These are phyloP conservation scores for Leccinum ponderosum DNA, from an alignment of 1,284 basidiomycete species.

Conservation along the genomic window DNA sequence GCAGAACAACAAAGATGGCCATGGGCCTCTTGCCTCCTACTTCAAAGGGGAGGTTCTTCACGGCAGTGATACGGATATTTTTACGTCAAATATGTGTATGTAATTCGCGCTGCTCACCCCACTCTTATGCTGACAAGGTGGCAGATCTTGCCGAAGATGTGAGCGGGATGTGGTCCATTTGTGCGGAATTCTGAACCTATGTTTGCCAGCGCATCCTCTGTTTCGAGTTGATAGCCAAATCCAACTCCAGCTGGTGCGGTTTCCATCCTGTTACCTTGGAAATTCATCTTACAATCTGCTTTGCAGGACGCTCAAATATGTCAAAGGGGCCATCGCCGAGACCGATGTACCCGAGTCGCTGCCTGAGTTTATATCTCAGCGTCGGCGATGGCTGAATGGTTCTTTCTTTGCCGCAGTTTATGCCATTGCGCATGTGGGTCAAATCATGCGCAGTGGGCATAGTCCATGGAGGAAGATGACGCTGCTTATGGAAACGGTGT, in stretches of 20 bases:
- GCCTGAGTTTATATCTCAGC: constrained; percentile 94
- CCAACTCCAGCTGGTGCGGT: constrained; percentile 77
- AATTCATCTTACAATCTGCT: not conserved
- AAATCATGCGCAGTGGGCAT: constrained; percentile 86
- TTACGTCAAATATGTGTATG: constrained; percentile 91
- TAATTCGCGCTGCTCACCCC: constrained; percentile 14
- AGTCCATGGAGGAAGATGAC: constrained; percentile 73
- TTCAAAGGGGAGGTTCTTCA: constrained; percentile 96
- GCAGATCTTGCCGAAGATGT: constrained; percentile 86
- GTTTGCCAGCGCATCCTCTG: constrained; percentile 79
- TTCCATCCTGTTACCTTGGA: not conserved
- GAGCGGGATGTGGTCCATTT: constrained; percentile 27
- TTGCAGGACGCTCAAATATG: constrained; percentile 88
- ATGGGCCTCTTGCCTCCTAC: constrained; percentile 91
- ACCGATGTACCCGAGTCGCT: constrained; percentile 96
- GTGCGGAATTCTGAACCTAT: constrained; percentile 2
- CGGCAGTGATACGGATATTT: constrained; percentile 91
- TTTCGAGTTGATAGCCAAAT: constrained; percentile 95
- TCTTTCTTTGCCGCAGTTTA: constrained; percentile 95
- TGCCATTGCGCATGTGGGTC: constrained; percentile 79
- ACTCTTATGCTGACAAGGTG: constrained; percentile 9
- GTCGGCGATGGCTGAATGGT: constrained; percentile 89
- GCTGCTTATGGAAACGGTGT: constrained; percentile 81
- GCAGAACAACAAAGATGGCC: constrained; percentile 84
- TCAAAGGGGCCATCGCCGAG: constrained; percentile 93